phyloP scores from a whole-genome alignment of 1,284 basidiomycete species.

The Wallemia ichthyophaga region DNA sequence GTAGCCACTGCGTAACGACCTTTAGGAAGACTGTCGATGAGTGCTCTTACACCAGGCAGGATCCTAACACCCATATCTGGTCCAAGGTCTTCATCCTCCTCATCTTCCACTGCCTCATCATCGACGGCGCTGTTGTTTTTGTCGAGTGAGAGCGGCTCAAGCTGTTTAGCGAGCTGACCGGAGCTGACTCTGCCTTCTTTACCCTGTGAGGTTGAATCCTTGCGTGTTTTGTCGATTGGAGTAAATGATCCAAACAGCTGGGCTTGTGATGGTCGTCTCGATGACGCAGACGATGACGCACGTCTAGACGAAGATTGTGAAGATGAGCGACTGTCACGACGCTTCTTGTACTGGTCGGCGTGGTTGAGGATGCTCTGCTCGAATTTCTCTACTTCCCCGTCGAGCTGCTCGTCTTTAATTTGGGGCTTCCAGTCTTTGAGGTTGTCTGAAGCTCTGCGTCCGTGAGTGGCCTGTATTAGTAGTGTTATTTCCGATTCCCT shows the following conservation, averaged over 20 bases:
- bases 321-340: constrained; percentile 9
- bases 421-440: constrained; percentile 28
- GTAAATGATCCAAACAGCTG: constrained; percentile 18
- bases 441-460: constrained; percentile 38
- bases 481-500: too few relatives aligned
- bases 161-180: constrained; percentile 10
- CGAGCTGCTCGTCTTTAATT: constrained; percentile 31
- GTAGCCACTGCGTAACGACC: constrained; percentile 43
- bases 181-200: constrained; percentile 2
- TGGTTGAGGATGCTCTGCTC: constrained; percentile 29
- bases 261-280: constrained; percentile 14
- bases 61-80: constrained; percentile 39
- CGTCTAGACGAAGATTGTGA: constrained; percentile 14
- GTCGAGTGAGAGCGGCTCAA: constrained; percentile 15
- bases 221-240: constrained; percentile 20
- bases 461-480: constrained; percentile 32
- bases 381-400: constrained; percentile 24
- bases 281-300: constrained; percentile 9
- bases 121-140: constrained; percentile 18
- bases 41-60: constrained; percentile 34
- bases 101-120: constrained; percentile 27
- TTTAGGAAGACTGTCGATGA: constrained; percentile 35
- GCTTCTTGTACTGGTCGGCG: constrained; percentile 29
- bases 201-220: constrained; percentile 9
- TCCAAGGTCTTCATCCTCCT: constrained; percentile 15